Percentiles rank a stretch among this genome's conserved stretches.
Conservation (phyloP, 495 filamentous ascomycete species). For the Aspergillus bridgeri region DNA sequence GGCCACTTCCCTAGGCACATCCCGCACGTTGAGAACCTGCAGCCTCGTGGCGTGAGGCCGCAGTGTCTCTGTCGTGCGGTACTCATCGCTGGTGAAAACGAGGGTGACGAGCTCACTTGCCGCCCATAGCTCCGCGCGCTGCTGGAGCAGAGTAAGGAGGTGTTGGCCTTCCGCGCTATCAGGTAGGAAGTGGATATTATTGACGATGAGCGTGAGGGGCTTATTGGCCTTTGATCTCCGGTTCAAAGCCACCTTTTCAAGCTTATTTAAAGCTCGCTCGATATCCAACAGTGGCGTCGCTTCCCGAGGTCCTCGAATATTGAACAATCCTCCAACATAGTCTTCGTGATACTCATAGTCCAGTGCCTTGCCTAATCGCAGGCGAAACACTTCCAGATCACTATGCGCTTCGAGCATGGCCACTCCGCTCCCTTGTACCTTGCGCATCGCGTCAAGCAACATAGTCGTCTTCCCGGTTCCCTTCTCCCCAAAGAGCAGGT, state of each 20-base stretch:
- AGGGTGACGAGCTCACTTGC: slow-evolving; percentile 67
- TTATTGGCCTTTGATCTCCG: slow-evolving; percentile 47
- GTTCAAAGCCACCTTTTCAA: slow-evolving; percentile 76
- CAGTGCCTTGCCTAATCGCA: slow-evolving; percentile 74
- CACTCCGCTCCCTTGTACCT: slow-evolving; percentile 69
- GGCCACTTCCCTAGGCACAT: slow-evolving; percentile 66
- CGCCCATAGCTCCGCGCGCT: slow-evolving; percentile 83
- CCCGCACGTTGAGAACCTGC: slow-evolving; percentile 69
- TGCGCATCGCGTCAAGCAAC: slow-evolving; percentile 81
- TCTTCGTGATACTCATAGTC: slow-evolving; percentile 74
- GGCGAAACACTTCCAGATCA: slow-evolving; percentile 82
- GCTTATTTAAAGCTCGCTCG: slow-evolving; percentile 81
- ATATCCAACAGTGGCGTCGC: slow-evolving; percentile 80
- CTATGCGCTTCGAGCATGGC: slow-evolving; percentile 87
- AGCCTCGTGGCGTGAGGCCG: slow-evolving; percentile 76
- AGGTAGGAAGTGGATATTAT: slow-evolving; percentile 72
- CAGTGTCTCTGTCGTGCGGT: slow-evolving; percentile 82
- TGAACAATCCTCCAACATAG: slow-evolving; percentile 85
- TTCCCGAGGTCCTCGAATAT: slow-evolving; percentile 76
- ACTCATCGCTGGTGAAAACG: slow-evolving; percentile 80
- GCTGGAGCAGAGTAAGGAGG: slow-evolving; percentile 77
- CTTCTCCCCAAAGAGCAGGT: slow-evolving; percentile 80
- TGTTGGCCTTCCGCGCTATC: slow-evolving; percentile 78
- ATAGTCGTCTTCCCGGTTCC: slow-evolving; percentile 83
- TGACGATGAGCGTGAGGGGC: slow-evolving; percentile 78